Percentiles rank a stretch among this genome's conserved stretches.
phyloP scores from a whole-genome alignment of 1,284 basidiomycete species.

The Leccinum solheimii region DNA sequence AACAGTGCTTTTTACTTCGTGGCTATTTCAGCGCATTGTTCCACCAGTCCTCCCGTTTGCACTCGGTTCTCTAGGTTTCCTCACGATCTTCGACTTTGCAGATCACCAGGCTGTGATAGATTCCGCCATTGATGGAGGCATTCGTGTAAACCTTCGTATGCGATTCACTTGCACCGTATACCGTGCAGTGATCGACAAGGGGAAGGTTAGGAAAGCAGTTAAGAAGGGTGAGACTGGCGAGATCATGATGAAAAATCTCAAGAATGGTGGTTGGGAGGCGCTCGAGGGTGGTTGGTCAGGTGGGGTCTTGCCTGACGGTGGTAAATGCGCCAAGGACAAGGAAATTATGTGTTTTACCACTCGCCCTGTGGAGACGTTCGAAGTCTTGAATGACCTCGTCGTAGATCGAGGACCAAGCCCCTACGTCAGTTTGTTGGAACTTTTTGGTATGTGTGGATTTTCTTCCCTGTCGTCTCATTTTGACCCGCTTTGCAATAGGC shows the following conservation, averaged over 20 bases:
- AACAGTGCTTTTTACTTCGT: slow-evolving; percentile 98
- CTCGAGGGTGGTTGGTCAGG: slow-evolving; percentile 74
- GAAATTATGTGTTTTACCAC: slow-evolving; percentile 99
- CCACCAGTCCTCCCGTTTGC: slow-evolving; percentile 98
- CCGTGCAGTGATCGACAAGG: slow-evolving; percentile 77
- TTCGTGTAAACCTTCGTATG: slow-evolving; percentile 98
- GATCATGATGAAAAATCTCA: slow-evolving; percentile 90
- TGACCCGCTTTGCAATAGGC: slow-evolving; percentile 49
- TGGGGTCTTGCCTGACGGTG: slow-evolving; percentile 41
- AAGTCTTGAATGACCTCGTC: slow-evolving; percentile 97
- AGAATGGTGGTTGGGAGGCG: slow-evolving; percentile 91
- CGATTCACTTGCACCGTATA: slow-evolving; percentile 99
- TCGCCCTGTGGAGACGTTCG: slow-evolving; percentile 93
- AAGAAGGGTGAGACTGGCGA: slow-evolving; percentile 91
- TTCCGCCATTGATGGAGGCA: slow-evolving; percentile 87
- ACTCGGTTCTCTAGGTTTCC: slow-evolving; percentile 96
- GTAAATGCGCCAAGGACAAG: slow-evolving; percentile 73
- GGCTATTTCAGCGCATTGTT: slow-evolving; percentile 98
- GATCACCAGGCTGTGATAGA: slow-evolving; percentile 89
- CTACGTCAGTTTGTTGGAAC: slow-evolving; percentile 93
- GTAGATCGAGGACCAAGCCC: slow-evolving; percentile 98
- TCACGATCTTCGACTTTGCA: slow-evolving; percentile 97
- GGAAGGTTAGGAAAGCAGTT: slow-evolving; percentile 76
- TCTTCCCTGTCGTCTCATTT: neutral
- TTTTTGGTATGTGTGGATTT: slow-evolving; percentile 75